Evolutionary conservation across 1,284 basidiomycete species (phyloP), one percentile per base, ranked within the genome.

Genomic region (Malassezia equina): DNA sequence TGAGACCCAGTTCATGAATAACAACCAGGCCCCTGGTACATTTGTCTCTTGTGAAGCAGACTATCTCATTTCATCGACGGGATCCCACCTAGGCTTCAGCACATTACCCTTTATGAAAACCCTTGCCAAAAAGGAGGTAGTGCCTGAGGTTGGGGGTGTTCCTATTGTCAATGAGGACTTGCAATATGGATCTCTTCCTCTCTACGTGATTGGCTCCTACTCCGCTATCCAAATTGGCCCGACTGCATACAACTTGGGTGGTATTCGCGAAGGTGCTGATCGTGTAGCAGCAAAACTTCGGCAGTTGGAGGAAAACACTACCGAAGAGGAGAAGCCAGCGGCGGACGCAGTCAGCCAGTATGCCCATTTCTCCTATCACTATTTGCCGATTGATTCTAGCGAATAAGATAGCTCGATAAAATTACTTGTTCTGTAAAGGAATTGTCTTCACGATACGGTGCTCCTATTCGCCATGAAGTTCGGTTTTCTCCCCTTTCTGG

Each of bases 181-280:
- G 12, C 69, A 74, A 44, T 75, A 63, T 39, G 55, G 59, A 17
- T 34, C 55, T 4, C 36, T 75, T 1, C 75, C 75, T 0, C 59
- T 75, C 1, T 77, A 75, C 39, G 54, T 71, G n/a, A 62, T 69
- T 5, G 76, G 76, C 2, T 66, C 66, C 34, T 69, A 66, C 58
- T 59, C 59, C 24, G 63, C 60, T 0, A 52, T 65, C 2, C 63
- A 72, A 55, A 66, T 76, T 43, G 76, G 76, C 7, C 75, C 76
- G 0, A 75, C 65, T 11, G 75, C 71, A 0, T 66, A 65, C 25
- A 77, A 77, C 36, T 56, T 76, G 9, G 67, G 66, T 17, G 75
- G 75, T 3, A 73, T 75, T 33, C 58, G 76, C 5, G 67, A 69
- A 15, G 74, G 71, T 8, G 75, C 75, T 0, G 76, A 77, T 43